These are phyloP conservation scores for Arthrobotrys pseudoclavata DNA, from an alignment of 2,329 filamentous ascomycete species.

Conservation along the genomic window DNA sequence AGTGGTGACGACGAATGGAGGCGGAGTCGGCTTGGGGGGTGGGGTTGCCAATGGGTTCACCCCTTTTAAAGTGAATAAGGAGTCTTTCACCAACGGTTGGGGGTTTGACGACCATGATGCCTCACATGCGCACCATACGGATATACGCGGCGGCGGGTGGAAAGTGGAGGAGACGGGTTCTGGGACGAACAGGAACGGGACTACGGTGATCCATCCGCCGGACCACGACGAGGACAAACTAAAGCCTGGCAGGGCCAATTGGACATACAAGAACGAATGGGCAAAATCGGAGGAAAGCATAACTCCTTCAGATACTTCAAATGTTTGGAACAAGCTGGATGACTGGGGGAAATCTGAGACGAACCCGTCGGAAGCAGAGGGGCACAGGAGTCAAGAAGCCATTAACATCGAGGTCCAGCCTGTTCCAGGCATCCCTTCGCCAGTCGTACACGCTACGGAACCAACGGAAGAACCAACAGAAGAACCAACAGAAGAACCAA, in stretches of 20 bases:
- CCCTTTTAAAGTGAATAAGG: constrained; percentile 41
- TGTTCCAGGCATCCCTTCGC: not conserved
- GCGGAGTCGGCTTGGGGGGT: constrained; percentile 13
- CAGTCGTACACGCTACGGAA: constrained; percentile 18
- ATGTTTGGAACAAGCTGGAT: constrained; percentile 49
- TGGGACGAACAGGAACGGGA: constrained; percentile 1
- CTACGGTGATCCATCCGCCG: constrained; percentile 1
- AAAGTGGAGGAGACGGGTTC: constrained; percentile 2
- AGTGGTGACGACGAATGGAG: constrained; percentile 30
- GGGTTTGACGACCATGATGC: constrained; percentile 40
- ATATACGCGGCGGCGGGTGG: constrained; percentile 29
- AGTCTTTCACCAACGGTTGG: constrained; percentile 52
- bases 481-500: not conserved
- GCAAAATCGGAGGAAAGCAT: constrained; percentile 55
- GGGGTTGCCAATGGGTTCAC: constrained; percentile 40
- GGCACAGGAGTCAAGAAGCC: constrained; percentile 7
- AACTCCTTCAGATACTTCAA: constrained; percentile 37
- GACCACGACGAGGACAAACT: constrained; percentile 37
- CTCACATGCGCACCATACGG: constrained; percentile 31
- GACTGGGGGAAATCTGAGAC: constrained; percentile 40
- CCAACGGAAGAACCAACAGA: not conserved
- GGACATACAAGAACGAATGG: constrained; percentile 58
- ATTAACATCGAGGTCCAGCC: constrained; percentile 14
- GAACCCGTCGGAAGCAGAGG: constrained; percentile 17
- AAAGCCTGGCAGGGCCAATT: constrained; percentile 40